Conservation (phyloP, 768 basidiomycete genomes). For the Boletus coccyginus region DNA sequence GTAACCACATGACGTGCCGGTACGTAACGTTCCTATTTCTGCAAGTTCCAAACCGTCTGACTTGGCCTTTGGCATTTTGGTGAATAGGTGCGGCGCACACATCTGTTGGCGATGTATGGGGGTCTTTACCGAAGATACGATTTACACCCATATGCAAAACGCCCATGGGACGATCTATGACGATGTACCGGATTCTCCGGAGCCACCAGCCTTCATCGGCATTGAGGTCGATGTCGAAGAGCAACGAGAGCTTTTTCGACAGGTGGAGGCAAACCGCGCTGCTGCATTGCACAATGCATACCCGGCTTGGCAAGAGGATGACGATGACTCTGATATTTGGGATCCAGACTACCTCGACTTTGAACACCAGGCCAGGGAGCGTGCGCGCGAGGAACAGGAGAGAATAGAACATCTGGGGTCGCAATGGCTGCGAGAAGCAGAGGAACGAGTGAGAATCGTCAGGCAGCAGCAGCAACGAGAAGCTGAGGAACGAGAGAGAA, state of each 20-base stretch:
- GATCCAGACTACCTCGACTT: not conserved
- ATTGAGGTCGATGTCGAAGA: conserved; percentile 18
- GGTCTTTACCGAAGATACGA: too few species aligned
- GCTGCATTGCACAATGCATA: too few species aligned
- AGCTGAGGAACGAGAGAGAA: too few species aligned
- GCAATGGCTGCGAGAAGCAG: not conserved
- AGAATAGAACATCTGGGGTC: conserved; percentile 1
- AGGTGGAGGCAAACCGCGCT: not conserved
- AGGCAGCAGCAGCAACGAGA: too few species aligned
- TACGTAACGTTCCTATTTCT: conserved; percentile 1
- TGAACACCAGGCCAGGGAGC: not conserved
- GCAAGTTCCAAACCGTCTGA: too few species aligned
- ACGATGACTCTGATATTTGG: not conserved
- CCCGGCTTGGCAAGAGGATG: too few species aligned
- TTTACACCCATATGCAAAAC: too few species aligned
- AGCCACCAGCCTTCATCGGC: conserved; percentile 8
- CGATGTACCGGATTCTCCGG: too few species aligned
- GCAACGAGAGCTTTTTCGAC: conserved; percentile 20
- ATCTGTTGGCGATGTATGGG: too few species aligned
- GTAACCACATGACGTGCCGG: conserved; percentile 75
- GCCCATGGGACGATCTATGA: too few species aligned
- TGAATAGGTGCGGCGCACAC: too few species aligned
- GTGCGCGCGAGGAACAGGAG: not conserved
- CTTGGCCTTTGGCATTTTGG: not conserved
- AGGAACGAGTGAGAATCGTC: too few species aligned